These are phyloP conservation scores for Arachnomyces sp. DNA, from an alignment of 2,329 filamentous ascomycete genomes.

Conservation along the genomic window DNA sequence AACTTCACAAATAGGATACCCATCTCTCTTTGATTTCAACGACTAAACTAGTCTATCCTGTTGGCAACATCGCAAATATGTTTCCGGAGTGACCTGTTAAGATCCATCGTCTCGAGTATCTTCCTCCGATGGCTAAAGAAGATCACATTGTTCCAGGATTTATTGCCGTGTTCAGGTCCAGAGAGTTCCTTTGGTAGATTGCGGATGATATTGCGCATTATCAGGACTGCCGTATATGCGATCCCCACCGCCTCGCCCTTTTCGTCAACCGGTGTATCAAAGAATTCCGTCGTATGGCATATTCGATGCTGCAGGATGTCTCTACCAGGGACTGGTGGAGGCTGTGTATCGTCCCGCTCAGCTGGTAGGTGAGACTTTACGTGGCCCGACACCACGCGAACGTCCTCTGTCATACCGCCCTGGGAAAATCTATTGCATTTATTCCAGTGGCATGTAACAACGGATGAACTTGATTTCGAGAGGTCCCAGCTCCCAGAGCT, in stretches of 20 bases:
- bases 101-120: constrained; percentile 32
- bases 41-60: constrained; percentile 28
- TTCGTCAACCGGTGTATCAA: constrained; percentile 36
- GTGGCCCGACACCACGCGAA: constrained; percentile 17
- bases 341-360: constrained; percentile 26
- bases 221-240: constrained; percentile 39
- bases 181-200: constrained; percentile 31
- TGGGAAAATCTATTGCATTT: constrained; percentile 20
- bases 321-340: constrained; percentile 24
- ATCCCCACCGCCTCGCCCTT: constrained; percentile 36
- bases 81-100: constrained; percentile 34
- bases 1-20: no score
- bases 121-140: constrained; percentile 32
- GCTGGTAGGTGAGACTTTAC: constrained; percentile 27
- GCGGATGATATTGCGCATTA: constrained; percentile 39
- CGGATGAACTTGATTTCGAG: constrained; percentile 25
- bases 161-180: constrained; percentile 18
- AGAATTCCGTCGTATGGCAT: constrained; percentile 31
- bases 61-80: constrained; percentile 36
- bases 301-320: constrained; percentile 32
- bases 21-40: neutral
- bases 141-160: constrained; percentile 32
- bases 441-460: constrained; percentile 32
- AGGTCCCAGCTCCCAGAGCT: constrained; percentile 28
- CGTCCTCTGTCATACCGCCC: constrained; percentile 16